A percentile compares a stretch with the other conserved stretches of the same genome.
Conservation (phyloP, 2,329 filamentous ascomycete species). For the Diaporthe citriasiana region DNA sequence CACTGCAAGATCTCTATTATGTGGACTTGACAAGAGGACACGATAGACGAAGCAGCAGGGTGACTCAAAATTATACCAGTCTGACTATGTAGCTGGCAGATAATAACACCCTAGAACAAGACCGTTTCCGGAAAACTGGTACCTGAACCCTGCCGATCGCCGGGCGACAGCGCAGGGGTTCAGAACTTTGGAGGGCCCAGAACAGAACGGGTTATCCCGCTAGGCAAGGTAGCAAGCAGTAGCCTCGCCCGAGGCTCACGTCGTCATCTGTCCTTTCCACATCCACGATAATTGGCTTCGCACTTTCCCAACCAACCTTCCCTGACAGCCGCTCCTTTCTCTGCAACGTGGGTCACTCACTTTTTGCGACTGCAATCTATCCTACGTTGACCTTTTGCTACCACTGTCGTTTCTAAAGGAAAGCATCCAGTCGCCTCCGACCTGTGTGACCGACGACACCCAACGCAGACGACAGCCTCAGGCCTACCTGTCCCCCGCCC, state of each 20-base stretch:
- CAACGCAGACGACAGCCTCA: slow-evolving; percentile 2
- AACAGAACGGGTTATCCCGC: slow-evolving; percentile 6
- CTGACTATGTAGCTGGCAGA: no score
- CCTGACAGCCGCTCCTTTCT: not conserved
- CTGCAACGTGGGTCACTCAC: not conserved
- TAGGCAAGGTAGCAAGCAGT: slow-evolving; percentile 24
- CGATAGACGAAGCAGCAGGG: not conserved
- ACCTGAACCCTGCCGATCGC: slow-evolving; percentile 28
- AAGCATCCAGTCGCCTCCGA: no score
- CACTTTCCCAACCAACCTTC: not conserved
- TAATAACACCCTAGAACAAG: not conserved
- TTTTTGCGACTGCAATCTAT: not conserved
- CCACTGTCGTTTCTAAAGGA: not conserved
- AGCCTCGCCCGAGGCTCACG: slow-evolving; percentile 7
- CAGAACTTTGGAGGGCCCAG: slow-evolving; percentile 2
- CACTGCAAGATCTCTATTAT: not conserved
- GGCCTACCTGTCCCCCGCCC: not conserved
- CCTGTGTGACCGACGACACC: slow-evolving; percentile 4
- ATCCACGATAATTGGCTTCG: not conserved
- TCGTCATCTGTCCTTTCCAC: slow-evolving; percentile 40
- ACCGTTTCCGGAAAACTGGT: slow-evolving; percentile 14
- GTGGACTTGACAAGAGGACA: not conserved
- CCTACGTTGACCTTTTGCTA: not conserved
- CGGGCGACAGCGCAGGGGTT: slow-evolving; percentile 5
- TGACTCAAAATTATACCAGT: not conserved